Percentiles rank a stretch among this genome's conserved stretches.
These are phyloP conservation scores for Pyrenochaeta sp. DNA, from an alignment of 2,329 filamentous ascomycete species.

Conservation along the genomic window DNA sequence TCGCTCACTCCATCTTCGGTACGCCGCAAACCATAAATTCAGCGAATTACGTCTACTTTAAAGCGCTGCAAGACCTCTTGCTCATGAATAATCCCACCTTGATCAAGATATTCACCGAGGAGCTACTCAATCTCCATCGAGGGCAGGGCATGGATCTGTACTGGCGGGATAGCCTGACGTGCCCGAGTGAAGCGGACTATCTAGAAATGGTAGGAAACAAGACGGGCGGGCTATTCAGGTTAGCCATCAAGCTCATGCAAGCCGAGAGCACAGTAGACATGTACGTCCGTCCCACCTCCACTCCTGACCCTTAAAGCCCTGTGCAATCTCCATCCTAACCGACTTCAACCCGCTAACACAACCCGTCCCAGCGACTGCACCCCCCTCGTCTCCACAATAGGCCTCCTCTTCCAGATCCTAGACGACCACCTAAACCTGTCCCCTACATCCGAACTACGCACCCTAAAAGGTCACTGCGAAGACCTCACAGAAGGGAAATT, in stretches of 20 bases:
- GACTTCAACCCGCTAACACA: constrained; percentile 7
- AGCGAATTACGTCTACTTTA: constrained; percentile 89
- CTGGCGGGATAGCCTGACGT: constrained; percentile 86
- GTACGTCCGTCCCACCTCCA: constrained; percentile 42
- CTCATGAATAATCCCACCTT: constrained; percentile 73
- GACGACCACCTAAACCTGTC: constrained; percentile 92
- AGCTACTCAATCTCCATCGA: constrained; percentile 83
- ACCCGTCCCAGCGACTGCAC: constrained; percentile 69
- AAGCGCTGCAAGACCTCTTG: constrained; percentile 77
- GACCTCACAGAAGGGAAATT: constrained; percentile 98
- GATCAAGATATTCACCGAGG: constrained; percentile 78
- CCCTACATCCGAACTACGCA: constrained; percentile 67
- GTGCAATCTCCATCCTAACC: not conserved
- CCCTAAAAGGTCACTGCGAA: constrained; percentile 93
- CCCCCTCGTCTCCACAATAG: constrained; percentile 83
- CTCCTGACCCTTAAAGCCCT: no score
- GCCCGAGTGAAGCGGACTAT: constrained; percentile 87
- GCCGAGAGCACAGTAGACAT: constrained; percentile 66
- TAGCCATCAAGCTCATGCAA: constrained; percentile 89
- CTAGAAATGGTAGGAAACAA: constrained; percentile 95
- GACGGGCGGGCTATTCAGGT: constrained; percentile 84
- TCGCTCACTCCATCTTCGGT: constrained; percentile 85
- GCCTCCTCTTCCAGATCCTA: constrained; percentile 88
- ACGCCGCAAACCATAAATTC: constrained; percentile 89
- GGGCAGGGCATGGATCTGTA: constrained; percentile 92